Percentiles rank a stretch among this genome's conserved stretches.
These are phyloP conservation scores for Nyssa sinensis DNA, from an alignment of 148 eudicot species.

Conservation along the genomic window DNA sequence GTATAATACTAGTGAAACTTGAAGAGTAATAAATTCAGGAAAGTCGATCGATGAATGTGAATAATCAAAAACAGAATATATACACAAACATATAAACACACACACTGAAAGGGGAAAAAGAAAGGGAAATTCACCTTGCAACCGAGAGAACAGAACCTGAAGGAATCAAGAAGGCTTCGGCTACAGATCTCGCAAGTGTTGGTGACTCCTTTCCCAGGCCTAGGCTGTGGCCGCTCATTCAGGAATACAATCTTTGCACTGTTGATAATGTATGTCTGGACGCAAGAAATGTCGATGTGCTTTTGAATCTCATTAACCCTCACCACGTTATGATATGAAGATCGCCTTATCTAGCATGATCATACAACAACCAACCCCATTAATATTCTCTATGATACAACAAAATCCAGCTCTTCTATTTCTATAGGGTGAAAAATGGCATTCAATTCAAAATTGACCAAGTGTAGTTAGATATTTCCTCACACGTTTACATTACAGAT, in stretches of 20 bases:
- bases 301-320: constrained; percentile 49
- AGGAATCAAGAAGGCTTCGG: constrained; percentile 47
- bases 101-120: neutral
- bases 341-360: constrained; percentile 50
- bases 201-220: constrained; percentile 47
- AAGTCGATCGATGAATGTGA: neutral
- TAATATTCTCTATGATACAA: neutral
- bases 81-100: too few relatives aligned
- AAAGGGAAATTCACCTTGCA: constrained; percentile 41
- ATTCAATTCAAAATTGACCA: neutral
- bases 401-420: neutral
- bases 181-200: constrained; percentile 45
- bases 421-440: too few relatives aligned
- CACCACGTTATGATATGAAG: constrained; percentile 54
- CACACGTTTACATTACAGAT: too few relatives aligned
- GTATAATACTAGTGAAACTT: too few relatives aligned
- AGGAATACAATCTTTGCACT: constrained; percentile 49
- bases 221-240: constrained; percentile 47
- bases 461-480: too few relatives aligned
- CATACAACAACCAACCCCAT: neutral
- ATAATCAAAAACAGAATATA: neutral
- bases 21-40: neutral
- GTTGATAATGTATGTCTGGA: constrained; percentile 50
- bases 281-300: constrained; percentile 44
- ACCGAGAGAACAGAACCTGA: constrained; percentile 58